phyloP scores from a whole-genome alignment of 805 yeast genomes.

The Metschnikowia aberdeeniae region DNA sequence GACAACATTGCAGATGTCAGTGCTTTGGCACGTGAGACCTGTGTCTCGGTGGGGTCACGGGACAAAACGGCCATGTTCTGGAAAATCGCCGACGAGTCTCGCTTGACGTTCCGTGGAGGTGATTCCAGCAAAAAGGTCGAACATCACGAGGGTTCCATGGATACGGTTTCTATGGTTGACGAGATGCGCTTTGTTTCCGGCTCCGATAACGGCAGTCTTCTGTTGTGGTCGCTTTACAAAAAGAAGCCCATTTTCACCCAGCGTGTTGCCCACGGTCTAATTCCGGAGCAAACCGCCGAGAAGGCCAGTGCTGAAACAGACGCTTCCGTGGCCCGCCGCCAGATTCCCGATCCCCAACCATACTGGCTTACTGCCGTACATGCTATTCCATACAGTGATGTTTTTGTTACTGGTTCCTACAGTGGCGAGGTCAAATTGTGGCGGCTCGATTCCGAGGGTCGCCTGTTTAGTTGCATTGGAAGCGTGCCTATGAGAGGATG shows the following conservation, averaged over 20 bases:
- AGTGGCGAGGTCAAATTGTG: constrained; percentile 74
- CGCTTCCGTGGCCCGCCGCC: constrained; percentile 44
- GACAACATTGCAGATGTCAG: constrained; percentile 80
- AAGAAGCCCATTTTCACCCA: constrained; percentile 77
- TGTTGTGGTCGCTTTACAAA: constrained; percentile 87
- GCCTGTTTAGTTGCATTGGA: constrained; percentile 57
- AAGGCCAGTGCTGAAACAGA: constrained; percentile 49
- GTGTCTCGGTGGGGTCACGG: constrained; percentile 93
- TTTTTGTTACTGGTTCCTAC: constrained; percentile 87
- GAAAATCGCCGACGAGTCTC: constrained; percentile 94
- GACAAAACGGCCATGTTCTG: constrained; percentile 94
- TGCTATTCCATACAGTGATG: constrained; percentile 80
- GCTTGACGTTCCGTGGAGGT: constrained; percentile 91
- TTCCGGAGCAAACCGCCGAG: constrained; percentile 41
- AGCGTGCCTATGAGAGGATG: constrained; percentile 63
- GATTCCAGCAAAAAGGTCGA: constrained; percentile 44
- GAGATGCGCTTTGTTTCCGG: constrained; percentile 93
- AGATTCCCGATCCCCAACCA: constrained; percentile 72
- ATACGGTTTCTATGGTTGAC: constrained; percentile 86
- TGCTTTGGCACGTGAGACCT: constrained; percentile 80
- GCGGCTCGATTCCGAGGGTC: constrained; percentile 63
- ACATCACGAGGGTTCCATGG: constrained; percentile 81
- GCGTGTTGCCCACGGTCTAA: constrained; percentile 74
- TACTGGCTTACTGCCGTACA: constrained; percentile 79
- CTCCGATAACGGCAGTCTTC: constrained; percentile 85